These are phyloP conservation scores for Aschersonia sp. DNA, from an alignment of 2,329 filamentous ascomycete species.

Conservation along the genomic window DNA sequence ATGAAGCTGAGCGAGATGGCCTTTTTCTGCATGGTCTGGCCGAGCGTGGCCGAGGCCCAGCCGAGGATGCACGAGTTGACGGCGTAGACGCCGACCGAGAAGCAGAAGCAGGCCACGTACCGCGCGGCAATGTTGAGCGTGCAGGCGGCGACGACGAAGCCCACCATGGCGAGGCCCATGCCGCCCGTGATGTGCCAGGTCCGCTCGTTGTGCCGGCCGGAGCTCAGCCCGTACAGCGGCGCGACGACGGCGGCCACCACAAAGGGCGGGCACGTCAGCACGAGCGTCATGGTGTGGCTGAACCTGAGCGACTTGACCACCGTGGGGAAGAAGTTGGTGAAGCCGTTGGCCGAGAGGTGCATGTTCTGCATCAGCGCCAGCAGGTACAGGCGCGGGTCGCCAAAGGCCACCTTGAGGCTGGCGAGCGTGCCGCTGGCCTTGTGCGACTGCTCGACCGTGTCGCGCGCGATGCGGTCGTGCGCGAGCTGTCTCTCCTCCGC, in stretches of 20 bases:
- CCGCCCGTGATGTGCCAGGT: conserved; percentile 25
- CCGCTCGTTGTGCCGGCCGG: conserved; percentile 26
- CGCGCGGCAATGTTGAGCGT: not conserved
- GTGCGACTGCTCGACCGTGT: conserved; percentile 20
- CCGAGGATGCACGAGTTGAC: conserved; percentile 24
- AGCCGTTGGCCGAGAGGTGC: conserved; percentile 27
- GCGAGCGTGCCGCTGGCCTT: conserved; percentile 13
- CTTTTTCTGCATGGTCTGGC: conserved; percentile 28
- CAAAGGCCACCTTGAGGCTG: conserved; percentile 24
- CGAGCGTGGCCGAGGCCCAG: conserved; percentile 13
- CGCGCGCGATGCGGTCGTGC: conserved; percentile 21
- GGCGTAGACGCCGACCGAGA: conserved; percentile 12
- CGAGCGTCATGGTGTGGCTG: conserved; percentile 5
- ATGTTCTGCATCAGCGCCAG: conserved; percentile 32
- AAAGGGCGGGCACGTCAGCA: conserved; percentile 19
- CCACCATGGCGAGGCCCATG: conserved; percentile 11
- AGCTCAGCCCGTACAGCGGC: conserved; percentile 12
- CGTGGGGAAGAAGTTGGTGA: conserved; percentile 29
- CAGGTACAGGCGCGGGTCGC: conserved; percentile 28
- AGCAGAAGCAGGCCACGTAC: not conserved
- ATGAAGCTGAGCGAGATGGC: conserved; percentile 22
- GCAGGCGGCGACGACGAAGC: conserved; percentile 8
- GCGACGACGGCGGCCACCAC: conserved; percentile 14
- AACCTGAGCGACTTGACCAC: conserved; percentile 19
- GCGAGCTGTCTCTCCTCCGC: conserved; percentile 26